Conservation (phyloP, 23 red algal genomes). For the Chondrus crispus region DNA sequence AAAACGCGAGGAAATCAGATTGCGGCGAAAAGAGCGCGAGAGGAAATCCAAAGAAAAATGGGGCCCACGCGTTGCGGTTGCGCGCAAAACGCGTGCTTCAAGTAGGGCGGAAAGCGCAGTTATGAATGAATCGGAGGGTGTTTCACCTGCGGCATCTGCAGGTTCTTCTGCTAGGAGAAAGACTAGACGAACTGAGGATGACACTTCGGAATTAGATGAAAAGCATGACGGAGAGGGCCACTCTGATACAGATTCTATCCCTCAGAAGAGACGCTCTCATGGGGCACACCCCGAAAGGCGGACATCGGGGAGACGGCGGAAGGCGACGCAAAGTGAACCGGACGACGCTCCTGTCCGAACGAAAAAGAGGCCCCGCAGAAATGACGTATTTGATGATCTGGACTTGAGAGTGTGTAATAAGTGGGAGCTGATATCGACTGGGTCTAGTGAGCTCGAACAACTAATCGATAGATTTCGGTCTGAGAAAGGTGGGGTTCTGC, state of each 20-base stretch:
- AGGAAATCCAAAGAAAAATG: slow-evolving; percentile 24
- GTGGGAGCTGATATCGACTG: slow-evolving; percentile 27
- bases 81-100: slow-evolving; percentile 27
- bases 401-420: slow-evolving; percentile 14
- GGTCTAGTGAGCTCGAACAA: background rate
- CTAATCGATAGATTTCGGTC: slow-evolving; percentile 17
- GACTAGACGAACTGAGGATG: background rate
- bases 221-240: background rate
- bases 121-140: background rate
- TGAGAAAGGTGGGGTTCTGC: background rate
- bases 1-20: background rate
- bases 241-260: background rate
- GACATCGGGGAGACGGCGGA: no score
- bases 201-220: background rate
- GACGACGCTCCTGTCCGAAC: background rate
- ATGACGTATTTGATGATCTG: slow-evolving; percentile 12
- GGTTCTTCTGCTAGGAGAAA: background rate
- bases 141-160: no score
- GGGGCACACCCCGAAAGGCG: no score
- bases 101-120: background rate
- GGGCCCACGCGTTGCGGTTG: slow-evolving; percentile 40
- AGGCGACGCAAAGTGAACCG: background rate
- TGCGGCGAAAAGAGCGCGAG: background rate
- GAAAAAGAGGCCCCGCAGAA: slow-evolving; percentile 37
- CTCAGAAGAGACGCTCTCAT: background rate